Base-by-base conservation (phyloP, 1,284 basidiomycete species). In the Fomitopsis schrenkii region DNA sequence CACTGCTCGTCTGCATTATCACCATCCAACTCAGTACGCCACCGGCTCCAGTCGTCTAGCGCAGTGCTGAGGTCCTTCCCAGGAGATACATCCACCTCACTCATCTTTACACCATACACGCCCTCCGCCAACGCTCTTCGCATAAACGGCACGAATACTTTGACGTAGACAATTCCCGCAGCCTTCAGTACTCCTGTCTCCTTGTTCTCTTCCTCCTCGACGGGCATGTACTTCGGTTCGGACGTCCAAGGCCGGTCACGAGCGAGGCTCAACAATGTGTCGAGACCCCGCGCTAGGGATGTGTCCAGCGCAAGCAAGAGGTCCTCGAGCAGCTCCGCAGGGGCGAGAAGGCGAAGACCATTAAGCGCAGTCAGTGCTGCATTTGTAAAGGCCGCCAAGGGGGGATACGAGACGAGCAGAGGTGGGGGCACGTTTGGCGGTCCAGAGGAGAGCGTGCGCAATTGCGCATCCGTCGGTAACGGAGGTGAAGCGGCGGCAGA, bases 331-430 rank as follows among this genome's bases (percentile, higher is more conserved):
- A 88, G 78, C 45, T 79, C 77, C 7, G 84, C 75, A 0, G 94
- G 92, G 0, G 93, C 92, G 10, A 97, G 81, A 9, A 95, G 78
- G 1, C 95, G 88, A 14, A 98, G 80, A 2, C 87, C 80, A 74
- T 98, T 98, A 56, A 97, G 77, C 0, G 90, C 81, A 1, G 84
- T 80, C 4, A 95, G 79, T 38, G 95, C 76, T 0, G 85, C 81
- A 71, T 98, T 98, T 54, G 90, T 81, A 63, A 87, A 84, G 28
- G 83, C 76, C 1, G 93, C 94, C 2, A 97, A 77, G 0, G 92
- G 90, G 0, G 93, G 90, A 67, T 90, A 94, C 2, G 88, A 83
- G 0, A 88, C 80, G 38, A 96, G 76, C 22, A 87, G 74, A 15
- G 85, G 80, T 0, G 91, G 90, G 0, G 93, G 90, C 14, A 84